Evolutionary conservation across 768 basidiomycete genomes (phyloP).

Genomic region (Pseudohyphozyma bogoriensis): DNA sequence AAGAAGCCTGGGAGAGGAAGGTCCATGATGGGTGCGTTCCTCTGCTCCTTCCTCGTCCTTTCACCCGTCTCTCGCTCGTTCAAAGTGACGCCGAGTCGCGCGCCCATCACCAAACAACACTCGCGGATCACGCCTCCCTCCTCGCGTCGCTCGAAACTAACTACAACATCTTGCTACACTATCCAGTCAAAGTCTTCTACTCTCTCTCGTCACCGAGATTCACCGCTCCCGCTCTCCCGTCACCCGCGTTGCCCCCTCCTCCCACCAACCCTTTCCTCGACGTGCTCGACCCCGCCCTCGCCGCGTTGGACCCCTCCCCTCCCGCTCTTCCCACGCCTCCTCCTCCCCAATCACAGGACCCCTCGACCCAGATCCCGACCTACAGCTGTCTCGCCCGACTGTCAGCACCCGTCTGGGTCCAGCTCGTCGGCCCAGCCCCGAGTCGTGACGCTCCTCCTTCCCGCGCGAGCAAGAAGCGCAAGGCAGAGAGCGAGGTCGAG

Average conservation of each 20-base stretch:
- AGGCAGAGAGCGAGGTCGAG: constrained; percentile 6
- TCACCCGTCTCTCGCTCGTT: neutral
- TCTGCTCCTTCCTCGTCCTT: neutral
- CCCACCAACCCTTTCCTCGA: constrained; percentile 17
- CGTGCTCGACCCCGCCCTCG: constrained; percentile 24
- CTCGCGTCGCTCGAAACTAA: too few species aligned
- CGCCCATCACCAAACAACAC: neutral
- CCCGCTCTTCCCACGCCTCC: neutral
- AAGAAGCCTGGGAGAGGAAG: constrained; percentile 7
- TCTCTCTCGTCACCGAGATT: constrained; percentile 17
- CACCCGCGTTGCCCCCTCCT: neutral
- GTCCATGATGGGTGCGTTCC: constrained; percentile 19
- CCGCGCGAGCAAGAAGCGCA: neutral
- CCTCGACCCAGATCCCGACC: neutral
- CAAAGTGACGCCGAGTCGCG: neutral
- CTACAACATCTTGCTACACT: too few species aligned
- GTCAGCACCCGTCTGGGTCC: constrained; percentile 19
- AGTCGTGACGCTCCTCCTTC: neutral
- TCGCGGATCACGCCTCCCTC: neutral
- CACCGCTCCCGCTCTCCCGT: neutral
- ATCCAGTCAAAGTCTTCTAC: constrained; percentile 29
- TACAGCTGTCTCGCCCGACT: constrained; percentile 24
- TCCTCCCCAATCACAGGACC: neutral
- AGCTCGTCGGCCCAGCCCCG: constrained; percentile 2
- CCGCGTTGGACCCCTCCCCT: neutral